Base-by-base conservation (phyloP, 106 monocot genomes). In the Hemerocallis citrina region DNA sequence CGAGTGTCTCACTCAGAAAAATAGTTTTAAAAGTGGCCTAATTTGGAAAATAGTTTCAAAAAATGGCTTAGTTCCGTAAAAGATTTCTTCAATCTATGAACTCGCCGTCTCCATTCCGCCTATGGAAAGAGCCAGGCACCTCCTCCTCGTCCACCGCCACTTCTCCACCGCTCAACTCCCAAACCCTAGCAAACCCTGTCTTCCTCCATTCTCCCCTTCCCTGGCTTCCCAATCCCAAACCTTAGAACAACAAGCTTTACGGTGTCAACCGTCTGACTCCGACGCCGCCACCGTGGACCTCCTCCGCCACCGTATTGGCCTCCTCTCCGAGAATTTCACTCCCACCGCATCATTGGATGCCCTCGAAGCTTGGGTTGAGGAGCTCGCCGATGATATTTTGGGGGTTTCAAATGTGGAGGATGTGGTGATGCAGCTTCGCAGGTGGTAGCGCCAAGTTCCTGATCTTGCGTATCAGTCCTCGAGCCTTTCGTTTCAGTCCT, bases 241-340 rank as follows among this genome's bases (percentile, higher is more conserved):
- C n/a, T 11, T 62, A n/a, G n/a, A n/a, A n/a, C n/a, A n/a, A n/a
- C n/a, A n/a, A n/a, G n/a, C n/a, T n/a, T n/a, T n/a, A n/a, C n/a
- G n/a, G n/a, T n/a, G n/a, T n/a, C n/a, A n/a, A n/a, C n/a, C n/a
- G n/a, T 56, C 65, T 59, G 43, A n/a, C 61, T 65, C 73, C 34
- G 75, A 63, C 22, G 45, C 41, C 61, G 25, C 62, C 8, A 24
- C 60, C 34, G 4, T 31, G 31, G 54, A 54, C 30, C 61, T 65
- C 6, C 46, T 60, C 59, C 72, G 65, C 39, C 71, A 75, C 30
- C 67, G 74, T 28, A 68, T 85, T 29, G 48, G 29, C 21, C 72
- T 74, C 7, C 58, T 80, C 22, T 74, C 77, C 15, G 70, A 76
- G 65, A 80, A 77, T 50, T 56, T 44, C 4, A 12, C 44, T 7